Base-by-base conservation (phyloP, 768 basidiomycete genomes). In the Symmetrospora coprosmae region DNA sequence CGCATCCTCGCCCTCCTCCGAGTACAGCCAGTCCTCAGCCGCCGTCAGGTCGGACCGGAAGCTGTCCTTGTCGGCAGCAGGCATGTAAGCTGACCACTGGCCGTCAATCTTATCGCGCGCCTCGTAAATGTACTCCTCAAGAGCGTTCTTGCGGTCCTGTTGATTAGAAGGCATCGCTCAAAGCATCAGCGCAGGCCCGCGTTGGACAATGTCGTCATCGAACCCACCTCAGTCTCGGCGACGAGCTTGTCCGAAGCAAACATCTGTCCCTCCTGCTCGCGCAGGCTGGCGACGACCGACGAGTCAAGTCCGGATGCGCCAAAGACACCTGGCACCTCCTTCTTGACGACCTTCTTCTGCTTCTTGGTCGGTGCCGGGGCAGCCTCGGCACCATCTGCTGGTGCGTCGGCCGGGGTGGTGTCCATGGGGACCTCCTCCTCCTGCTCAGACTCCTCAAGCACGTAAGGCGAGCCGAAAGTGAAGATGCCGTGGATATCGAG, bases 21-120 rank as follows among this genome's bases (percentile, higher is more conserved):
- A 80, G 81, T 97, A 97, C 30, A 99, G 79, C 92, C 92, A 99
- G 71, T 92, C 87, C 72, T 97, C 91, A 5, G 88, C 82, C 64
- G 83, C 83, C 59, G 79, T 76, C 31, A 91, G 78, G 43, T 82
- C 79, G 19, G 69, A 74, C 28, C 87, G 76, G 35, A 97, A 81
- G 63, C 80, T 80, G 64, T 80, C 72, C 76, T 90, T 91, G 75
- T 97, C 92, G 13, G 75, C 72, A 0, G 81, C 48, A 69, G 84
- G 79, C 51, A 85, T 85, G 73, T 77, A 97, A 13, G 80, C 47
- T 17, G 83, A 82, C 69, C 86, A 94, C 50, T 85, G 81, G 46
- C 84, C 86, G 35, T 96, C 91, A 62, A 99, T 80, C 76, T 94
- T 92, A 73, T 81, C 77, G 37, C 90, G 86, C 69, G 79, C 89